Conservation (phyloP, 192 early-diverging fungal genomes). For the Coemansia sp. region DNA sequence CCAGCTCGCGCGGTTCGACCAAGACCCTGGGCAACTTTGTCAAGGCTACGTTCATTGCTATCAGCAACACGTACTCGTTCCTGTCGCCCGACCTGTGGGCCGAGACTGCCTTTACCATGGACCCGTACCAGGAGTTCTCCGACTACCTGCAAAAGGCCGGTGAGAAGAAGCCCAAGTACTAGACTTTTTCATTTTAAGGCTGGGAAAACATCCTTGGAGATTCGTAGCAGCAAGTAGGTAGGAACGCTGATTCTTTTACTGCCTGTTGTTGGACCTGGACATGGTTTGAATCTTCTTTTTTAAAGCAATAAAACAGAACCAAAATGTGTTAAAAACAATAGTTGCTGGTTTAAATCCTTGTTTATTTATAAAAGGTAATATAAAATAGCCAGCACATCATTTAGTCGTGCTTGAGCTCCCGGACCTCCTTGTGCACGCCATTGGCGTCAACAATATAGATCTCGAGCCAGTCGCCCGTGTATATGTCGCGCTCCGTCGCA, state of each 20-base stretch:
- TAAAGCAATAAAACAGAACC: background rate
- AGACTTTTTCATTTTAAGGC: background rate
- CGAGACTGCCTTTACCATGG: slow-evolving; percentile 82
- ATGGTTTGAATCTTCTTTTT: background rate
- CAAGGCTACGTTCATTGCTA: slow-evolving; percentile 97
- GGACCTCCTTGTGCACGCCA: slow-evolving; percentile 71
- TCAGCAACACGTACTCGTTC: slow-evolving; percentile 96
- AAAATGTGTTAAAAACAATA: slow-evolving; percentile 2
- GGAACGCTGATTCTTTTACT: background rate
- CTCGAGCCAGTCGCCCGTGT: slow-evolving; percentile 95
- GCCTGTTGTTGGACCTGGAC: background rate
- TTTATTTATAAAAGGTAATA: too few relatives aligned
- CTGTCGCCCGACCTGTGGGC: slow-evolving; percentile 96
- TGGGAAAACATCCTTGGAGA: background rate
- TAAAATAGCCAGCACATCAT: background rate
- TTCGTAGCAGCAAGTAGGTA: too few relatives aligned
- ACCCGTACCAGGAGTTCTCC: slow-evolving; percentile 89
- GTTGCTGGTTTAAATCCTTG: too few relatives aligned
- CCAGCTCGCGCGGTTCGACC: slow-evolving; percentile 93
- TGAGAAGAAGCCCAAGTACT: slow-evolving; percentile 56
- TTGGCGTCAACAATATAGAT: slow-evolving; percentile 82
- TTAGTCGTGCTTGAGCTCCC: slow-evolving; percentile 91
- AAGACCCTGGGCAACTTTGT: slow-evolving; percentile 99
- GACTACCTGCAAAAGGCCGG: slow-evolving; percentile 69
- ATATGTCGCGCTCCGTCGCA: slow-evolving; percentile 97